Percentiles rank a stretch among this genome's conserved stretches.
These are phyloP conservation scores for Neonectria sp. DNA, from an alignment of 2,329 filamentous ascomycete species.

Conservation along the genomic window DNA sequence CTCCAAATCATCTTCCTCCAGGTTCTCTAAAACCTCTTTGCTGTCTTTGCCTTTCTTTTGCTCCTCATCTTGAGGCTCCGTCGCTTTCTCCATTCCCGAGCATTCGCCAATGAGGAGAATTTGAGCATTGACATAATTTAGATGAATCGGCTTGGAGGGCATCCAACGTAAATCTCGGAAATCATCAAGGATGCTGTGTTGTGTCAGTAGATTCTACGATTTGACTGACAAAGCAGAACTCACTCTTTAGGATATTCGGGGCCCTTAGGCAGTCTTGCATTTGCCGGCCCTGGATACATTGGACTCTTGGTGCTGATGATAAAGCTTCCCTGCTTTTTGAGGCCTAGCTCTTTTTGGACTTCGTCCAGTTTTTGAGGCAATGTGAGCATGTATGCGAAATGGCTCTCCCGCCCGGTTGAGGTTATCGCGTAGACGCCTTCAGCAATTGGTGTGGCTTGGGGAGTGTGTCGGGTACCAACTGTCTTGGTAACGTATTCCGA, in stretches of 20 bases:
- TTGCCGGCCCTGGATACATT: constrained; percentile 74
- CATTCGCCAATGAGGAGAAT: constrained; percentile 84
- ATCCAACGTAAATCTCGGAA: constrained; percentile 83
- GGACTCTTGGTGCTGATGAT: constrained; percentile 88
- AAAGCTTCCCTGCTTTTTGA: constrained; percentile 81
- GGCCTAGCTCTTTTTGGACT: constrained; percentile 81
- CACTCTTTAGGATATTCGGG: constrained; percentile 81
- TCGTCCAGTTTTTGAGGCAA: constrained; percentile 79
- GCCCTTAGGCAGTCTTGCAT: constrained; percentile 72
- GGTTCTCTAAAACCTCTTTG: constrained; percentile 78
- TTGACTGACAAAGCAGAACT: constrained; percentile 45
- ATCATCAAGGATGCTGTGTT: constrained; percentile 74
- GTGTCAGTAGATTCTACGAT: constrained; percentile 16
- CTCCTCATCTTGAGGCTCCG: constrained; percentile 58
- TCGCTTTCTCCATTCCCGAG: constrained; percentile 68
- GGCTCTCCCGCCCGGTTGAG: constrained; percentile 78
- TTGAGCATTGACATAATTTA: constrained; percentile 83
- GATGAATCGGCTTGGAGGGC: constrained; percentile 78
- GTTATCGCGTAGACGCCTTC: constrained; percentile 91
- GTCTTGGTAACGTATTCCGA: constrained; percentile 84
- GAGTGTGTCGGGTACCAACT: constrained; percentile 75
- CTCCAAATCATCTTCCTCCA: constrained; percentile 82
- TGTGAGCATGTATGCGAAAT: constrained; percentile 86
- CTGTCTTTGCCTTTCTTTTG: constrained; percentile 60
- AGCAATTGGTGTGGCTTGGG: constrained; percentile 81